These are phyloP conservation scores for Sequoia sempervirens DNA, from an alignment of 75 land plant genomes.

Conservation along the genomic window DNA sequence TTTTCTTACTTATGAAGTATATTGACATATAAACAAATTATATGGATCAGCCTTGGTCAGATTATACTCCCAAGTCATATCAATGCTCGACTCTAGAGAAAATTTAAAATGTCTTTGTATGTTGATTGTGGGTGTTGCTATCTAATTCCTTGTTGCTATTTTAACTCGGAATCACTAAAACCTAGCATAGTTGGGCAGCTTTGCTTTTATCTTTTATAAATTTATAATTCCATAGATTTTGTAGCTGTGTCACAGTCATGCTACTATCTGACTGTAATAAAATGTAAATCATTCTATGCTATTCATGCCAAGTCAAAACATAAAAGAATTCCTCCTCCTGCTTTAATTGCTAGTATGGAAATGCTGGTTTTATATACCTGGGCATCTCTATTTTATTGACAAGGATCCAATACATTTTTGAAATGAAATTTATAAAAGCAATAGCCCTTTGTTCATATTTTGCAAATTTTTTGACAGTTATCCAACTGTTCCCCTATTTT, in stretches of 20 bases:
- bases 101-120: no score
- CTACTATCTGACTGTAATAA: background rate
- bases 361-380: background rate
- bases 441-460: background rate
- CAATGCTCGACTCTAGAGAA: background rate
- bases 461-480: background rate
- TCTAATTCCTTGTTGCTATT: background rate
- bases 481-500: background rate
- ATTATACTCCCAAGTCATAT: background rate
- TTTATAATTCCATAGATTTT: background rate
- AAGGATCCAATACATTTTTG: background rate
- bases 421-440: background rate
- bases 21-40: background rate
- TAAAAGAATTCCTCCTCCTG: background rate
- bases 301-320: background rate
- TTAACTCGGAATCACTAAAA: no score
- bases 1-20: no score
- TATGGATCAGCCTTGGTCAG: background rate
- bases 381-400: background rate
- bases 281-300: background rate
- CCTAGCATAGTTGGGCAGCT: background rate
- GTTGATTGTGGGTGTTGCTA: background rate
- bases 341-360: background rate
- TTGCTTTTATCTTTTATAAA: background rate
- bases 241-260: background rate